Conservation (phyloP, 106 monocot species). For the Chionographis japonica region DNA sequence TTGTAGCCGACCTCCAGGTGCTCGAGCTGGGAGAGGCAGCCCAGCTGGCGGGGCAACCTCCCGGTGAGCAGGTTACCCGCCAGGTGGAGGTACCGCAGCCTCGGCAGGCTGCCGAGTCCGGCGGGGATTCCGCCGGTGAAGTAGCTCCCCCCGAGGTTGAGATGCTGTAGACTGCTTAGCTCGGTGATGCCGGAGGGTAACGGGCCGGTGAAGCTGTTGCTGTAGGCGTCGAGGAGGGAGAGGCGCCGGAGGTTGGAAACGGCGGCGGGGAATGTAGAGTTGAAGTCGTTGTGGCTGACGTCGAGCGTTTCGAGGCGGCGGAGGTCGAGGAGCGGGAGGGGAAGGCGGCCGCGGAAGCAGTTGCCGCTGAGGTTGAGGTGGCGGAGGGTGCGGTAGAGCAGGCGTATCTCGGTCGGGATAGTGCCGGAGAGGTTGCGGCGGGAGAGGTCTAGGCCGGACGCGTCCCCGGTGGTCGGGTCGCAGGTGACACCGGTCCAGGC, state of each 20-base stretch:
- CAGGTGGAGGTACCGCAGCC: conserved; percentile 55
- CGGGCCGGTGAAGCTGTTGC: conserved; percentile 68
- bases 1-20: conserved; percentile 89
- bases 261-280: conserved; percentile 44
- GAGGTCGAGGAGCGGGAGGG: conserved; percentile 53
- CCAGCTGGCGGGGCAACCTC: conserved; percentile 40
- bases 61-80: conserved; percentile 75
- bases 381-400: conserved; percentile 33
- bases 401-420: conserved; percentile 41
- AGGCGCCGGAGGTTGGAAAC: conserved; percentile 40
- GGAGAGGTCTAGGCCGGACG: conserved; percentile 64
- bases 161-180: conserved; percentile 31
- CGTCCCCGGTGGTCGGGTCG: conserved; percentile 17
- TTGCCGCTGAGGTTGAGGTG: conserved; percentile 80
- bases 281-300: conserved; percentile 80
- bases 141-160: conserved; percentile 87
- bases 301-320: conserved; percentile 46
- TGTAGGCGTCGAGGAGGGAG: conserved; percentile 54
- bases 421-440: conserved; percentile 62
- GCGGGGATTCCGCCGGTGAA: conserved; percentile 52
- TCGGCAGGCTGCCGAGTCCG: conserved; percentile 21
- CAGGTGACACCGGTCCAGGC: conserved; percentile 62
- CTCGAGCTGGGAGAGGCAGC: conserved; percentile 34
- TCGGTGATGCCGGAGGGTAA: conserved; percentile 31
- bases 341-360: conserved; percentile 59